phyloP scores from a whole-genome alignment of 306 rosid genomes.

The Pterocarpus macrocarpus region DNA sequence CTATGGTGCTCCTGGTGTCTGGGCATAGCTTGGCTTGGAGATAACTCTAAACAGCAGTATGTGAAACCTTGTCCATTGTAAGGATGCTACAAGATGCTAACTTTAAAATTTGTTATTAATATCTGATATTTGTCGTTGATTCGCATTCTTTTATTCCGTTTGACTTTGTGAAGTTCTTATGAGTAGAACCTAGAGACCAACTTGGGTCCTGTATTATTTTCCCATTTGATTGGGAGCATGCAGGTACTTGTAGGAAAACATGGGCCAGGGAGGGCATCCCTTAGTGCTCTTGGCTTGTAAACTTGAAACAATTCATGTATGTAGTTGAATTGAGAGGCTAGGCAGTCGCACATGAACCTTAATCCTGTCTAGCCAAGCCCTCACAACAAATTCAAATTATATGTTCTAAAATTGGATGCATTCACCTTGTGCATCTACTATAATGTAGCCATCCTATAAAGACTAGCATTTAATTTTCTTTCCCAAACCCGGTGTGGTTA shows the following conservation, averaged over 20 bases:
- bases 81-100: not conserved
- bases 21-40: not conserved
- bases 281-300: constrained; percentile 97
- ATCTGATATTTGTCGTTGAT: constrained; percentile 26
- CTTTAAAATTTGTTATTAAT: constrained; percentile 14
- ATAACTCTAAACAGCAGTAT: not conserved
- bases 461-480: constrained; percentile 34
- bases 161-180: constrained; percentile 76
- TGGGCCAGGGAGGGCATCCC: constrained; percentile 98
- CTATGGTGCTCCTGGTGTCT: not conserved
- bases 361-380: constrained; percentile 27
- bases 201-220: constrained; percentile 90
- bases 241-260: constrained; percentile 63
- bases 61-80: constrained; percentile 12
- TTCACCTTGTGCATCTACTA: constrained; percentile 34
- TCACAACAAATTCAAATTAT: constrained; percentile 41
- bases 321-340: constrained; percentile 61
- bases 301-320: constrained; percentile 51
- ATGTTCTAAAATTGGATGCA: constrained; percentile 43
- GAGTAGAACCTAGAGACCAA: constrained; percentile 92
- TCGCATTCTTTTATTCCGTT: constrained; percentile 28
- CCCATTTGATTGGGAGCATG: constrained; percentile 98
- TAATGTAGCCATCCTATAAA: constrained; percentile 32
- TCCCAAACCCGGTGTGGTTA: not conserved
- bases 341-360: constrained; percentile 47